These are phyloP conservation scores for Phytophthora sp. DNA, from an alignment of 352 stramenopile species.

Conservation along the genomic window DNA sequence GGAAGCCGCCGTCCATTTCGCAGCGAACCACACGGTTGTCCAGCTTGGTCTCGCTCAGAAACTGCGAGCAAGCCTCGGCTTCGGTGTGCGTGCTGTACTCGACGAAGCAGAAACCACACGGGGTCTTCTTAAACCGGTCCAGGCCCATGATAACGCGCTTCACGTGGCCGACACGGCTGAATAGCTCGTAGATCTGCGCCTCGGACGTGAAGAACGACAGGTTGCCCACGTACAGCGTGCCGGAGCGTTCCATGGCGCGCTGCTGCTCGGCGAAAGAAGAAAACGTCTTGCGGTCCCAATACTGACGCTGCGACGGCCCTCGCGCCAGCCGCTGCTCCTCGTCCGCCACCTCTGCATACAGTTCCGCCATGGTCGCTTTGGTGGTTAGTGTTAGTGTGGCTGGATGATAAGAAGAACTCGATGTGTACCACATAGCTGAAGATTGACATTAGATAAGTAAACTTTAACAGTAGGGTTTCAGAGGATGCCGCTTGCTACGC, in stretches of 20 bases:
- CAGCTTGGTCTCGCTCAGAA: slow-evolving; percentile 87
- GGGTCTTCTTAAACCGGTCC: slow-evolving; percentile 95
- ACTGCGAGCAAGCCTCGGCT: slow-evolving; percentile 79
- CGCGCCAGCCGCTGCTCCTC: slow-evolving; percentile 75
- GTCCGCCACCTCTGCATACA: slow-evolving; percentile 64
- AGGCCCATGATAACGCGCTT: slow-evolving; percentile 96
- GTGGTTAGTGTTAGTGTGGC: background rate
- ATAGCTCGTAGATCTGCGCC: slow-evolving; percentile 95
- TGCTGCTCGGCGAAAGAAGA: slow-evolving; percentile 93
- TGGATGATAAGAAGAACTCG: background rate
- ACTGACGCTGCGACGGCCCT: slow-evolving; percentile 79
- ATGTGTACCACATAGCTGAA: background rate
- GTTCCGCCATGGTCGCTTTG: slow-evolving; percentile 55
- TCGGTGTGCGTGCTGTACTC: slow-evolving; percentile 87
- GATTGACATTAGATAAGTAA: slow-evolving; percentile 1
- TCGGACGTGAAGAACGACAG: slow-evolving; percentile 97
- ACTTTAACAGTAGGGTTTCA: slow-evolving; percentile 2
- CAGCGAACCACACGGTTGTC: slow-evolving; percentile 89
- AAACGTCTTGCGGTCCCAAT: slow-evolving; percentile 96
- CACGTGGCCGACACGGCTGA: slow-evolving; percentile 93
- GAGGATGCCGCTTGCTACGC: slow-evolving; percentile 2
- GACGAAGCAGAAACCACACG: slow-evolving; percentile 98
- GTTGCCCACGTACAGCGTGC: slow-evolving; percentile 98
- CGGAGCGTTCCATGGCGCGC: slow-evolving; percentile 88
- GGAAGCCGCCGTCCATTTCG: slow-evolving; percentile 90